Evolutionary conservation across 441 rosid genomes (phyloP).

Genomic region (Adansonia madagascariensis): DNA sequence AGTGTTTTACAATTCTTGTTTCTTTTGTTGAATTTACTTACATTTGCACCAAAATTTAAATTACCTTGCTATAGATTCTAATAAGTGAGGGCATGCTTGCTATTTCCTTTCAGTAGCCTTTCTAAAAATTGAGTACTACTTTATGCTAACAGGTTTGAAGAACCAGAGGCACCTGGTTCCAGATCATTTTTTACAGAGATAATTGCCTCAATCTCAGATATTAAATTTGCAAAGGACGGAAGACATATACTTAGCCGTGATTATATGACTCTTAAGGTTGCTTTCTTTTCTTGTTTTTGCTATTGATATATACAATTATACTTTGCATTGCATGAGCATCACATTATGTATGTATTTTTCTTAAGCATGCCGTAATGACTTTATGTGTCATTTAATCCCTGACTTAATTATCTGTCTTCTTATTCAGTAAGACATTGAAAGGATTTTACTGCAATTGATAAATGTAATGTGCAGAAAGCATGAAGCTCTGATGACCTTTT

Average conservation of each 20-base stretch:
- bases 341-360: background rate
- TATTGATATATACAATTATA: background rate
- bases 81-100: slow-evolving; percentile 6
- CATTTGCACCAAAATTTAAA: slow-evolving; percentile 9
- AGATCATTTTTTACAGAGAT: slow-evolving; percentile 98
- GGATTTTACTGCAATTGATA: background rate
- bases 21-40: slow-evolving; percentile 17
- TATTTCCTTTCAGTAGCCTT: slow-evolving; percentile 19
- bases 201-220: slow-evolving; percentile 97
- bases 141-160: slow-evolving; percentile 78
- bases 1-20: slow-evolving; percentile 21
- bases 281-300: background rate
- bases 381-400: background rate
- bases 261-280: slow-evolving; percentile 98
- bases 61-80: background rate
- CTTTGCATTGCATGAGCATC: background rate
- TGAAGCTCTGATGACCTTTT: background rate
- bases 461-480: background rate
- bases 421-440: background rate
- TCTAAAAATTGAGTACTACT: slow-evolving; percentile 27
- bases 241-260: slow-evolving; percentile 96
- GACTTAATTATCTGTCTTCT: background rate
- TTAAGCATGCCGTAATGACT: background rate
- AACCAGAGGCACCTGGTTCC: slow-evolving; percentile 84
- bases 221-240: slow-evolving; percentile 89